These are phyloP conservation scores for Blastobotrys capitulatus DNA, from an alignment of 1,139 yeast species.

Conservation along the genomic window DNA sequence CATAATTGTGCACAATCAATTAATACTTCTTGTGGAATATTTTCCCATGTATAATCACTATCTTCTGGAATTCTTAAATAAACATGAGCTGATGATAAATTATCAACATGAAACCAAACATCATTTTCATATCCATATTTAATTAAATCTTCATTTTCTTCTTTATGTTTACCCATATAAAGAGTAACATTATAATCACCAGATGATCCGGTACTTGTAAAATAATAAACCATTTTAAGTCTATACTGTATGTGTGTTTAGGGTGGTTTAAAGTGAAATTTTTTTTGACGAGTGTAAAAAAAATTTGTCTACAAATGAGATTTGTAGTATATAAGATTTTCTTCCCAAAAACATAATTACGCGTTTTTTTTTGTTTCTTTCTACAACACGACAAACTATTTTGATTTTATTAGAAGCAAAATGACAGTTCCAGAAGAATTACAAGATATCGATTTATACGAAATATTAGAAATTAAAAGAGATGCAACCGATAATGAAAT, in stretches of 20 bases:
- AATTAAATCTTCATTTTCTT: constrained; percentile 69
- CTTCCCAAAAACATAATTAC: too few relatives aligned
- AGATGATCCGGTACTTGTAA: constrained; percentile 42
- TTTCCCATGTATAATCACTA: constrained; percentile 39
- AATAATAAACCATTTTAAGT: constrained; percentile 55
- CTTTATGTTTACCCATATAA: constrained; percentile 73
- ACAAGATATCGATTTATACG: constrained; percentile 51
- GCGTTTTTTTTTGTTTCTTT: background rate
- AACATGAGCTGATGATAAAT: constrained; percentile 76
- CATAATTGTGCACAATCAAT: constrained; percentile 69
- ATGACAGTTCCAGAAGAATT: constrained; percentile 8
- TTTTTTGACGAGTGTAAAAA: background rate
- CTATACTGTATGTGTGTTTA: background rate
- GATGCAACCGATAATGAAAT: constrained; percentile 49
- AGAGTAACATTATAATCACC: constrained; percentile 35
- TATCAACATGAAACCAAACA: constrained; percentile 83
- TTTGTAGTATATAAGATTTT: too few relatives aligned
- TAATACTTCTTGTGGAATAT: constrained; percentile 48
- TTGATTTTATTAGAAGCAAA: too few relatives aligned
- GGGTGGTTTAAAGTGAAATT: background rate
- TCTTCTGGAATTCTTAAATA: constrained; percentile 50
- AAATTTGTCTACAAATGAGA: too few relatives aligned
- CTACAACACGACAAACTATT: background rate
- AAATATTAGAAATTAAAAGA: constrained; percentile 39
- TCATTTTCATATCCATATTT: constrained; percentile 64